Evolutionary conservation across 257 asterid species (phyloP).

Genomic region (Solanum megistacrolobum): DNA sequence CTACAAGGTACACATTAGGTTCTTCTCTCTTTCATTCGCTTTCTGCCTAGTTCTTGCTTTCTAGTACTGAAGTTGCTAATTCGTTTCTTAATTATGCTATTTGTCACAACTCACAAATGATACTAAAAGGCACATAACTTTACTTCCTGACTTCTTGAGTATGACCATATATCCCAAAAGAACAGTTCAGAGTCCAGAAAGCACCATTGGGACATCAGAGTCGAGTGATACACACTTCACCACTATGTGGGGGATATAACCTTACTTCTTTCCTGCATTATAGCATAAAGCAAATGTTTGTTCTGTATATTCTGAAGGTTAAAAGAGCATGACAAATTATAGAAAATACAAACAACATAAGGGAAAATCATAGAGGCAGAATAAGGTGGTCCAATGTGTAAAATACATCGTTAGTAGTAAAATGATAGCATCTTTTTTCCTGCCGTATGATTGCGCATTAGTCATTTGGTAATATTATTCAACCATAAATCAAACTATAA

Average conservation of each 20-base stretch:
- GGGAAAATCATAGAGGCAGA: neutral
- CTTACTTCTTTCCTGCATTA: neutral
- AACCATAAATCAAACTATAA: neutral
- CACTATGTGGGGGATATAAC: neutral
- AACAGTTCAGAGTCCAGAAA: neutral
- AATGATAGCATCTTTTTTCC: neutral
- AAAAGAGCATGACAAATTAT: neutral
- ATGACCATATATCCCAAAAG: neutral
- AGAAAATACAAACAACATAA: neutral
- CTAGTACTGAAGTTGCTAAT: neutral
- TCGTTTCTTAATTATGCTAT: neutral
- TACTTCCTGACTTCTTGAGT: neutral
- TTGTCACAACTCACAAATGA: neutral
- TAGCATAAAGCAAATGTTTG: neutral
- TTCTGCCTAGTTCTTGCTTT: neutral
- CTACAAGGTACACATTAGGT: slow-evolving; percentile 49
- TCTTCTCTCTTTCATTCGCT: neutral
- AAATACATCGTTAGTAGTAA: neutral
- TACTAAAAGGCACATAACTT: neutral
- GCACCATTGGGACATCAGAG: neutral
- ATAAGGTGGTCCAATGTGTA: neutral
- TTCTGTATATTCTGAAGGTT: neutral
- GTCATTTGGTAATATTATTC: neutral
- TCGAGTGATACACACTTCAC: neutral
- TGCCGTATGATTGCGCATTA: neutral